Conservation (phyloP, 257 asterid genomes). For the Echites panduratus region DNA sequence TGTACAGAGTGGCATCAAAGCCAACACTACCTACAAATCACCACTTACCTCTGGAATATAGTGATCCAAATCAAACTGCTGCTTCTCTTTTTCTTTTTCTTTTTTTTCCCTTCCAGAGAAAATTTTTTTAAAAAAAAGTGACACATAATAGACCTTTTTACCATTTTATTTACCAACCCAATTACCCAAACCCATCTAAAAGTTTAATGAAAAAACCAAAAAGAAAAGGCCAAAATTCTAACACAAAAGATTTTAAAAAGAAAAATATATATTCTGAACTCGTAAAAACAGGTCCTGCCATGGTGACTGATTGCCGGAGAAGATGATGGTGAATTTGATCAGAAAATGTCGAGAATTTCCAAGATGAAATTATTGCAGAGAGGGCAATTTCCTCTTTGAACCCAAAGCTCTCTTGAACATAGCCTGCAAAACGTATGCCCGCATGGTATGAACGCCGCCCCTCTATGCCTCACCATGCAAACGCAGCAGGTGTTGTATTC, state of each 20-base stretch:
- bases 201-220: too few species aligned
- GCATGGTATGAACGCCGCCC: conserved; percentile 66
- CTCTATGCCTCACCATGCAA: conserved; percentile 80
- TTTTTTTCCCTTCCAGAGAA: neutral
- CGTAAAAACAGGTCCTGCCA: neutral
- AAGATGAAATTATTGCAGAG: conserved; percentile 78
- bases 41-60: neutral
- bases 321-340: conserved; percentile 4
- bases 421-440: conserved; percentile 89
- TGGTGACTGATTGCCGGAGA: neutral
- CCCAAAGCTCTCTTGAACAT: conserved; percentile 79
- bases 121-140: neutral
- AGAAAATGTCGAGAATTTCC: conserved; percentile 87
- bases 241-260: neutral
- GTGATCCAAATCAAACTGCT: neutral
- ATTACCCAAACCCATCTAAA: neutral
- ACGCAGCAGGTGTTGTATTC: conserved; percentile 48
- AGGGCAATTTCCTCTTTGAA: conserved; percentile 78
- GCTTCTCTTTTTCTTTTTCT: too few species aligned
- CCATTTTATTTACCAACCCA: too few species aligned
- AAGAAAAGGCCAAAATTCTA: neutral
- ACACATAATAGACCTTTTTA: neutral
- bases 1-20: conserved; percentile 5
- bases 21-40: neutral
- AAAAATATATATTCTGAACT: neutral